Evolutionary conservation across 768 basidiomycete species (phyloP).

Genomic region (Hericium coralloides): DNA sequence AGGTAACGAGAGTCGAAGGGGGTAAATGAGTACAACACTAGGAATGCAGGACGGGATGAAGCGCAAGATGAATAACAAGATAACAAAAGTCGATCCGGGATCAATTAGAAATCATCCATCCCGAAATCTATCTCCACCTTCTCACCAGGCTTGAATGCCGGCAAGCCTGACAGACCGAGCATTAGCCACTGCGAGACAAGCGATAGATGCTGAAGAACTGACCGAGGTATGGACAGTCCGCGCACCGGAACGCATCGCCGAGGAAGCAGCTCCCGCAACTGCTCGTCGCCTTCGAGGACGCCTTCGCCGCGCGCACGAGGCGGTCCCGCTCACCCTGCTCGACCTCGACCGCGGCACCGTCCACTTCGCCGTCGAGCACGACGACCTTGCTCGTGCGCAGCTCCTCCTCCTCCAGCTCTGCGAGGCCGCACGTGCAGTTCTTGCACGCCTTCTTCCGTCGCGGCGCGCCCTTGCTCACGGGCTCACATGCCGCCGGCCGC

Average conservation of each 20-base stretch:
- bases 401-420: constrained; percentile 88
- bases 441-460: constrained; percentile 91
- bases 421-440: constrained; percentile 91
- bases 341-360: constrained; percentile 51
- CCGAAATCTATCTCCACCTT: constrained; percentile 88
- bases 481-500: constrained; percentile 74
- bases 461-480: constrained; percentile 39
- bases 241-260: constrained; percentile 96
- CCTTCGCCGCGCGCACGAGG: constrained; percentile 54
- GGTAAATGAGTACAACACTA: constrained; percentile 1
- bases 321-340: constrained; percentile 54
- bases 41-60: not conserved
- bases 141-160: constrained; percentile 97
- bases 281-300: constrained; percentile 83
- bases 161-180: constrained; percentile 58
- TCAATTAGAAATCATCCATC: constrained; percentile 78
- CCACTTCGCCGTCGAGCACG: constrained; percentile 54
- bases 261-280: constrained; percentile 97
- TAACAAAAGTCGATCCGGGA: not conserved
- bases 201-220: constrained; percentile 24
- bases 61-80: not conserved
- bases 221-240: constrained; percentile 95
- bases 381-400: constrained; percentile 46
- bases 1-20: not conserved
- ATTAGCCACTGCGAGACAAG: not conserved